Base-by-base conservation (phyloP, 345 rosid genomes). In the Corchorus capsularis region DNA sequence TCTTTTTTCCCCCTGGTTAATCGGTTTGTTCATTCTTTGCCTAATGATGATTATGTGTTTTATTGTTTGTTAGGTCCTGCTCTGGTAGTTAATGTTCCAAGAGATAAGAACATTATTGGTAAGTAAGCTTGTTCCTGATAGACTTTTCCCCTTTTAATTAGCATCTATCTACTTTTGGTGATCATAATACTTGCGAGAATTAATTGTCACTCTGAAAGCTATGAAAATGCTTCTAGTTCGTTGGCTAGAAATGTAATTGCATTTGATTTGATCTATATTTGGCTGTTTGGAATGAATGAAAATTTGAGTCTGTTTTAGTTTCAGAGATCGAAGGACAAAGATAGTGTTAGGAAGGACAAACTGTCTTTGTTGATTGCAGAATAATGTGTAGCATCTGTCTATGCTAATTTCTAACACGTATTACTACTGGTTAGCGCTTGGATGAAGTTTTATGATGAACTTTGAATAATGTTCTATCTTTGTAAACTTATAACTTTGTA, bases 231-330 rank as follows among this genome's bases (percentile, higher is more conserved):
- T 65, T 67, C 35, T 60, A 16, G 59, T 45, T 67, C 46, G 5
- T 39, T 16, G 57, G 62, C 35, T 65, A 35, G 32, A 56, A 55
- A 20, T 73, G 32, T 61, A 67, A 64, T 53, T 74, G 22, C 22
- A 72, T 56, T 47, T 68, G 1, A 22, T 57, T 57, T 57, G 62
- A 57, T 20, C 35, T 9, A 4, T 9, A 34, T 57, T 2, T 57
- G 62, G 34, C 62, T 57, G 35, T 20, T 57, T 57, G 35, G 15
- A 20, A 57, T 4, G 9, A 57, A 10, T 68, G 54, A 47, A 68
- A 14, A 1, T 27, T 49, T 8, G 56, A 68, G 22, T 49, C 41
- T 15, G n/a, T 20, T 46, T n/a, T n/a, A n/a, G n/a, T n/a, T n/a
- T 67, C 43, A 50, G 14, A 9, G 32, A 0, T 68, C 56, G n/a